Conservation (phyloP, 768 basidiomycete species). For the Lactarius vividus region DNA sequence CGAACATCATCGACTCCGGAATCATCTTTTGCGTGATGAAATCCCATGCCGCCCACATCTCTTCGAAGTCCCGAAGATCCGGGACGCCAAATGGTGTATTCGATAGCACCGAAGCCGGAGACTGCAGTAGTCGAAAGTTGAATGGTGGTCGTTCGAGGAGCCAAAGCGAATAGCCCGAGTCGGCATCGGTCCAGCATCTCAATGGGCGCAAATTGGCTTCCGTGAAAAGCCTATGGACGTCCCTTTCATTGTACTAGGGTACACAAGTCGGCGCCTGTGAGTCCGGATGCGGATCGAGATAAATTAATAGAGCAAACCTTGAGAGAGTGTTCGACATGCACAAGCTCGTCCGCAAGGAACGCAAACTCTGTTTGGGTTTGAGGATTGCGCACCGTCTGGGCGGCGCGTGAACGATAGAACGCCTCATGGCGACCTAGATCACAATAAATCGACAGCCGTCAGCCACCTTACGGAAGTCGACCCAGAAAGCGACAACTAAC, state of each 20-base stretch:
- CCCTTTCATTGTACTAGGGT: constrained; percentile 71
- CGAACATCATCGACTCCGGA: constrained; percentile 75
- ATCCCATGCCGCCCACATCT: constrained; percentile 90
- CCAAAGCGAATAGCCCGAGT: constrained; percentile 79
- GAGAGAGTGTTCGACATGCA: constrained; percentile 84
- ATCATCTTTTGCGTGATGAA: constrained; percentile 83
- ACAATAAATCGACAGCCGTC: neutral
- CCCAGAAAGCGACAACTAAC: constrained; percentile 35
- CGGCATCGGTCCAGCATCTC: constrained; percentile 78
- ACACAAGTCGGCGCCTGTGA: neutral
- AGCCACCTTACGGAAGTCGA: neutral
- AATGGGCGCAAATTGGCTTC: constrained; percentile 78
- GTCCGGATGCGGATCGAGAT: neutral
- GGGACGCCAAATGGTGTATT: constrained; percentile 66
- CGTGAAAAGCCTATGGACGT: constrained; percentile 67
- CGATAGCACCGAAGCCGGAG: constrained; percentile 35
- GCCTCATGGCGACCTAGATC: constrained; percentile 76
- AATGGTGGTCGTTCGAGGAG: constrained; percentile 86
- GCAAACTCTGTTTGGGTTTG: constrained; percentile 41
- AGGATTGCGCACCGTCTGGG: constrained; percentile 58
- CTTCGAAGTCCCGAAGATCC: constrained; percentile 71
- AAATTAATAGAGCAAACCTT: constrained; percentile 54
- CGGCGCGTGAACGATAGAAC: constrained; percentile 65
- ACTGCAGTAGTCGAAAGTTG: constrained; percentile 60
- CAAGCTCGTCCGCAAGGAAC: constrained; percentile 68